Conservation (phyloP, 2,329 filamentous ascomycete genomes). For the Cladosporium sphaerospermum region DNA sequence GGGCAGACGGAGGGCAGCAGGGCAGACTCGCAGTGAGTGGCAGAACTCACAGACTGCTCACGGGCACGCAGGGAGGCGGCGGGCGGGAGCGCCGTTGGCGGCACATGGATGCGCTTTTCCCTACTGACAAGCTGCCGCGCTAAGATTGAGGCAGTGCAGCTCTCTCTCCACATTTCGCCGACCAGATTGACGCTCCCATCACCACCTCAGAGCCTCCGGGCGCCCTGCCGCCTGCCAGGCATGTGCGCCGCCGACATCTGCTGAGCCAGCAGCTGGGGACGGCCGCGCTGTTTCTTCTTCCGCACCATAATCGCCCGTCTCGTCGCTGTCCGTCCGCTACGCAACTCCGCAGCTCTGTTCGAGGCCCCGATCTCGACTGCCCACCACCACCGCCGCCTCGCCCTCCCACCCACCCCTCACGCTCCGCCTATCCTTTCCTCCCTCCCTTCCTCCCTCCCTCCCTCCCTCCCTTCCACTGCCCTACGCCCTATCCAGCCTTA, state of each 20-base stretch:
- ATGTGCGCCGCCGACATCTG: conserved; percentile 6
- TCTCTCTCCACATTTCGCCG: conserved; percentile 12
- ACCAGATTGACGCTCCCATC: conserved; percentile 11
- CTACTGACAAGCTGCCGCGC: conserved; percentile 8
- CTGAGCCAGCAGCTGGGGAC: not conserved
- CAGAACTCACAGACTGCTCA: no score
- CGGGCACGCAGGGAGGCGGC: no score
- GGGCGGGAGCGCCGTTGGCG: not conserved
- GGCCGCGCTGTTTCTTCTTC: not conserved
- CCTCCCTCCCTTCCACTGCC: conserved; percentile 5
- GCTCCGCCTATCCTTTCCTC: not conserved
- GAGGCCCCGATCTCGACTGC: no score
- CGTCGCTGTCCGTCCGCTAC: not conserved
- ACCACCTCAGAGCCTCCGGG: conserved; percentile 5
- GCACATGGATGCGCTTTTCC: conserved; percentile 10
- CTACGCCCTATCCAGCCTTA: conserved; percentile 12
- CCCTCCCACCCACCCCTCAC: not conserved
- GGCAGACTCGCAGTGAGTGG: no score
- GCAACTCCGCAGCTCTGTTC: no score
- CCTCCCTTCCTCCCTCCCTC: conserved; percentile 5
- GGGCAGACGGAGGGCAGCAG: no score
- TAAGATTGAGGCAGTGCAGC: conserved; percentile 10
- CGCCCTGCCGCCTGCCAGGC: not conserved
- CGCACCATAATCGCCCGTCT: not conserved
- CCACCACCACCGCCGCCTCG: no score